These are phyloP conservation scores for Plasmopara muralis DNA, from an alignment of 352 stramenopile species.

Conservation along the genomic window DNA sequence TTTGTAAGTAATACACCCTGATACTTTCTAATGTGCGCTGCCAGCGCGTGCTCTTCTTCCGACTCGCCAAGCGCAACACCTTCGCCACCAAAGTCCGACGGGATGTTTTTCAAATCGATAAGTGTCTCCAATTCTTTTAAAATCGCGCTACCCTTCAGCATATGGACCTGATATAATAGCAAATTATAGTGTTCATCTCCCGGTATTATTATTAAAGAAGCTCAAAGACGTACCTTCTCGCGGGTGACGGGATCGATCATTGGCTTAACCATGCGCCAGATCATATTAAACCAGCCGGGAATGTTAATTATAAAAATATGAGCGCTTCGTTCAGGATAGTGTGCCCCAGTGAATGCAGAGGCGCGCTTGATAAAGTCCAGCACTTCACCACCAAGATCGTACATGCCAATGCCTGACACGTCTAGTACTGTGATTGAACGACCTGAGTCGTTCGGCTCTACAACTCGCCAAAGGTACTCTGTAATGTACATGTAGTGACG, in stretches of 20 bases:
- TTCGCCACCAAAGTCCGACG: constrained; percentile 61
- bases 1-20: constrained; percentile 14
- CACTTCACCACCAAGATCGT: constrained; percentile 79
- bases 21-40: constrained; percentile 68
- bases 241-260: constrained; percentile 91
- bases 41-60: constrained; percentile 56
- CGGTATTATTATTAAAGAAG: background rate
- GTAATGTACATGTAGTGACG: constrained; percentile 91
- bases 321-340: constrained; percentile 91
- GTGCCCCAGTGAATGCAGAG: constrained; percentile 80
- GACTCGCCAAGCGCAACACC: constrained; percentile 58
- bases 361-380: constrained; percentile 86
- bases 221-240: constrained; percentile 76
- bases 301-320: constrained; percentile 96
- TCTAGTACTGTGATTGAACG: constrained; percentile 82
- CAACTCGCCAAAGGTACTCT: constrained; percentile 84
- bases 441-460: constrained; percentile 65
- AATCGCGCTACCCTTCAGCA: constrained; percentile 79
- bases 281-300: constrained; percentile 91
- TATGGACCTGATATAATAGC: constrained; percentile 40
- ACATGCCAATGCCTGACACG: constrained; percentile 83
- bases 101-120: constrained; percentile 64
- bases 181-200: no score
- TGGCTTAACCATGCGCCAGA: constrained; percentile 92
- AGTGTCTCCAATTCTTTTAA: constrained; percentile 61